Evolutionary conservation across 1,139 yeast species (phyloP), one percentile per base, ranked within the genome.

Genomic region (Pichia sp.): DNA sequence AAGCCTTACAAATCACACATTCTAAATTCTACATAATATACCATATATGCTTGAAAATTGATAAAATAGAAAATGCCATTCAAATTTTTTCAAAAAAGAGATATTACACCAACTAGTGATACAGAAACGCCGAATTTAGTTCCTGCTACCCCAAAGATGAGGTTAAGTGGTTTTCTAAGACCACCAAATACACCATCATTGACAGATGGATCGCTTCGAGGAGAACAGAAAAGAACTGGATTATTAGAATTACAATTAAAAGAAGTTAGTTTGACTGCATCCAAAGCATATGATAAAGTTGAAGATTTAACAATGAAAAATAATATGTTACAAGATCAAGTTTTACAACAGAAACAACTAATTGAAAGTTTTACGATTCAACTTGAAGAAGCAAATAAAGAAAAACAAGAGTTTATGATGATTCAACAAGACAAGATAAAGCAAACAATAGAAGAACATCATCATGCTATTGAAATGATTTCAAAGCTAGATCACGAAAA

Each of bases 141-240:
- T 3, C 49, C 47, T 7, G 49, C 52, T 2, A 43, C 52, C 6
- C 52, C 52, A 2, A 46, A 46, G 7, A 34, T 31, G 41, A 43
- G 38, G 9, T 11, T 45, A 2, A 35, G 46, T 9, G 49, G 45
- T 3, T 39, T 46, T 7, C 36, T 39, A 11, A 48, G 44, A 32
- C 29, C 50, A 4, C 54, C 55, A 11, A 39, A 40, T 6, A 56
- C 61, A 1, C 59, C 59, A 18, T 45, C 57, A 5, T 39, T 52
- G 2, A 42, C 53, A 53, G 59, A 51, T 33, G 56, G 44, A 7
- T 51, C 59, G 2, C 11, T 53, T 3, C 46, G 39, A 5, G 61
- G 61, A 60, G 76, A 59, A 71, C 66, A 51, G 56, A 65, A 54
- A 50, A 45, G 60, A 55, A 34, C 57, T 2, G 50, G 42, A 7